Evolutionary conservation across 768 basidiomycete genomes (phyloP).

Genomic region (Inosperma sp.): DNA sequence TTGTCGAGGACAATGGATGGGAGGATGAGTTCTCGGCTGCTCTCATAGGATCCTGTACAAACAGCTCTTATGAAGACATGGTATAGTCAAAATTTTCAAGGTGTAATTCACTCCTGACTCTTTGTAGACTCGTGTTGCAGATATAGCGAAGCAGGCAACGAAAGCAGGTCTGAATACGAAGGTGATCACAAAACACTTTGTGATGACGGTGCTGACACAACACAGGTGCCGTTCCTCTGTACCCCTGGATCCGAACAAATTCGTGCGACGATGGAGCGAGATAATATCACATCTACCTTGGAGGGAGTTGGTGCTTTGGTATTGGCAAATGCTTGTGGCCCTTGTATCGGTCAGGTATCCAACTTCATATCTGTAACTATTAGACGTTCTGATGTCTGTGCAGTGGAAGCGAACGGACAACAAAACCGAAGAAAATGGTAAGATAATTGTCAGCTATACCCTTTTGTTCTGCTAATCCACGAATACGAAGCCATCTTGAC

Average conservation of each 20-base stretch:
- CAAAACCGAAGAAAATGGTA: conserved; percentile 87
- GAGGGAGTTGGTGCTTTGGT: conserved; percentile 92
- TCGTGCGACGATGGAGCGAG: conserved; percentile 94
- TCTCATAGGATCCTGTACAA: conserved; percentile 98
- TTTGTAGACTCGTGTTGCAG: conserved; percentile 79
- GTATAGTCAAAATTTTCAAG: conserved; percentile 31
- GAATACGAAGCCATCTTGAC: conserved; percentile 75
- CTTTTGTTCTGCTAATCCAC: conserved; percentile 7
- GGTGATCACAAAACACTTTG: conserved; percentile 29
- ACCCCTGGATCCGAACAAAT: conserved; percentile 95
- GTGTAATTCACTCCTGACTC: conserved; percentile 6
- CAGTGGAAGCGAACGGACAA: conserved; percentile 93
- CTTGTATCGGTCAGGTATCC: conserved; percentile 90
- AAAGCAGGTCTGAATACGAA: conserved; percentile 74
- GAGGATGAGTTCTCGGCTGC: conserved; percentile 88
- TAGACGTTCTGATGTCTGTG: conserved; percentile 9
- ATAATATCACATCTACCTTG: conserved; percentile 75
- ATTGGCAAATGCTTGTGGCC: conserved; percentile 96
- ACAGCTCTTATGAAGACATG: conserved; percentile 97
- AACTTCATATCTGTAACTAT: background rate
- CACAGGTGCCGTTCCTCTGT: conserved; percentile 75
- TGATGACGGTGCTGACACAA: conserved; percentile 7
- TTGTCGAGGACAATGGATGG: conserved; percentile 85
- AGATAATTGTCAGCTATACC: conserved; percentile 16
- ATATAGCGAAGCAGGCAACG: conserved; percentile 86